phyloP scores from a whole-genome alignment of 2,329 filamentous ascomycete genomes.

The Apiospora sp. region DNA sequence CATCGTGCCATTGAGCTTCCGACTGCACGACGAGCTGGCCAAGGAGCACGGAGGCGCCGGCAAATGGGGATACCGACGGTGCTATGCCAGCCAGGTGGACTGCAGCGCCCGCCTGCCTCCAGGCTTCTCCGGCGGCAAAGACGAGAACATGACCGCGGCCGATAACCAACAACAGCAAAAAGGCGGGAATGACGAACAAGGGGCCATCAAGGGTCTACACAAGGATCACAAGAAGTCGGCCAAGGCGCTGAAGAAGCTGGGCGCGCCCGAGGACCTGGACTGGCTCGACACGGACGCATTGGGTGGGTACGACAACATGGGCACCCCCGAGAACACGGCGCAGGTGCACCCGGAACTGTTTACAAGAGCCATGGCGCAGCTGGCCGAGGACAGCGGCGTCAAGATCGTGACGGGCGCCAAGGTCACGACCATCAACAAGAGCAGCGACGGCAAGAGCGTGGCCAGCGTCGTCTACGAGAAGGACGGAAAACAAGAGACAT shows the following conservation, averaged over 20 bases:
- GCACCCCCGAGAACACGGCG: constrained; percentile 68
- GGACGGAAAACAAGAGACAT: constrained; percentile 32
- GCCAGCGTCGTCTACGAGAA: constrained; percentile 31
- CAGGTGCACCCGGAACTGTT: constrained; percentile 83
- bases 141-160: not conserved
- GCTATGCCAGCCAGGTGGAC: constrained; percentile 43
- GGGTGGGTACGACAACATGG: constrained; percentile 45
- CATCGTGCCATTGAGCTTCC: constrained; percentile 76
- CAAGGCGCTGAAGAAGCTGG: constrained; percentile 37
- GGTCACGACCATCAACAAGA: constrained; percentile 32
- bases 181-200: constrained; percentile 21
- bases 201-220: constrained; percentile 38
- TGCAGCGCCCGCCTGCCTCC: constrained; percentile 41
- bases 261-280: constrained; percentile 67
- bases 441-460: constrained; percentile 32
- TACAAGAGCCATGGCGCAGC: constrained; percentile 73
- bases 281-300: constrained; percentile 68
- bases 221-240: constrained; percentile 41
- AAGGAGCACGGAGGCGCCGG: constrained; percentile 71
- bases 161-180: constrained; percentile 10
- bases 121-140: constrained; percentile 27
- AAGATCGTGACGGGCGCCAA: constrained; percentile 41
- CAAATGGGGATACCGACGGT: constrained; percentile 73
- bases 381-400: constrained; percentile 68
- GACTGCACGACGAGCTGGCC: constrained; percentile 73